phyloP scores from a whole-genome alignment of 2,329 filamentous ascomycete genomes.

The Exserohilum turcica region DNA sequence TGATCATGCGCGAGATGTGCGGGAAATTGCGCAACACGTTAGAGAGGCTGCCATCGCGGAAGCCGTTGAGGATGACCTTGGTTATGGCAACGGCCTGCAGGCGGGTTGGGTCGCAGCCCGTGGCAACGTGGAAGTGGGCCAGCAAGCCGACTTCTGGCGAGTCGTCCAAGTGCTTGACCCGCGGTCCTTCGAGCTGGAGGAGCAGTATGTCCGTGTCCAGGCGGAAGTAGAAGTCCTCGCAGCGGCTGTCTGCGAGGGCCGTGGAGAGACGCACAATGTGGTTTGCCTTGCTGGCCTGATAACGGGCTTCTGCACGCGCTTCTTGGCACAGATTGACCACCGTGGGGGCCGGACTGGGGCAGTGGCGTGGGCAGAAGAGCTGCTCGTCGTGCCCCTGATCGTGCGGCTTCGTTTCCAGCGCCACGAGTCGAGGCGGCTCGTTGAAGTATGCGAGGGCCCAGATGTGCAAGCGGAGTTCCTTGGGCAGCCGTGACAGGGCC shows the following conservation, averaged over 20 bases:
- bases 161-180: constrained; percentile 25
- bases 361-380: constrained; percentile 30
- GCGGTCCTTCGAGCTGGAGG: constrained; percentile 16
- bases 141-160: constrained; percentile 26
- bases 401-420: constrained; percentile 21
- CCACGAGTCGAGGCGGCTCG: constrained; percentile 27
- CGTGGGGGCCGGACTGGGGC: constrained; percentile 22
- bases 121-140: constrained; percentile 24
- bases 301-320: constrained; percentile 24
- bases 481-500: constrained; percentile 27
- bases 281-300: constrained; percentile 20
- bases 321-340: constrained; percentile 28
- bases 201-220: constrained; percentile 26
- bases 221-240: constrained; percentile 26
- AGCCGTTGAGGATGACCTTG: constrained; percentile 19
- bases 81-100: constrained; percentile 23
- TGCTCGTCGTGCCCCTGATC: constrained; percentile 22
- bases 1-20: constrained; percentile 20
- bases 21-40: constrained; percentile 29
- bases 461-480: constrained; percentile 32
- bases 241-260: neutral
- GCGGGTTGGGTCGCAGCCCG: constrained; percentile 8
- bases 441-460: constrained; percentile 26
- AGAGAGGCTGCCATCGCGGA: constrained; percentile 23
- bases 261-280: constrained; percentile 19